phyloP scores from a whole-genome alignment of 73 alveolate genomes.

The Tetrahymena elliotti region DNA sequence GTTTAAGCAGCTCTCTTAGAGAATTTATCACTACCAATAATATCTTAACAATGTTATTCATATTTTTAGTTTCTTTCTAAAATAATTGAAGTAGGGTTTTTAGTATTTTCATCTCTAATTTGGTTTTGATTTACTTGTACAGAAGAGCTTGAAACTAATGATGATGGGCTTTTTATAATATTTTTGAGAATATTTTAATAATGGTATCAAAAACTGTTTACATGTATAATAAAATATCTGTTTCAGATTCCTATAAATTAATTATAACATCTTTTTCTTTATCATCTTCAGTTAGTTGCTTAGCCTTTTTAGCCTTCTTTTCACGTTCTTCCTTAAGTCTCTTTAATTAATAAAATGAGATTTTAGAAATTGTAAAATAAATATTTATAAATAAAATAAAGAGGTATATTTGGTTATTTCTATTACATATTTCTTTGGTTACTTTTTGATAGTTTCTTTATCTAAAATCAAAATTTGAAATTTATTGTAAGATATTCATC shows the following conservation, averaged over 20 bases:
- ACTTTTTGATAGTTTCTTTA: no score
- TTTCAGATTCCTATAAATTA: conserved; percentile 66
- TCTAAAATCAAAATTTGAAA: background rate
- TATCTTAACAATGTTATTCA: conserved; percentile 52
- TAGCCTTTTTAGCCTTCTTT: conserved; percentile 17
- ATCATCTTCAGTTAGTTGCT: conserved; percentile 45
- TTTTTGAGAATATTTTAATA: background rate
- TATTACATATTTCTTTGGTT: no score
- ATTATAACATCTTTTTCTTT: conserved; percentile 58
- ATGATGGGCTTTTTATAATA: conserved; percentile 22
- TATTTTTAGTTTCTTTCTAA: conserved; percentile 39
- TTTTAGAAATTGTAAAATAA: no score
- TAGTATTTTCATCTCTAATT: conserved; percentile 16
- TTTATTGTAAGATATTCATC: background rate
- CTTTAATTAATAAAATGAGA: background rate
- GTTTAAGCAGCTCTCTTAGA: conserved; percentile 47
- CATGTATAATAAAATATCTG: conserved; percentile 49
- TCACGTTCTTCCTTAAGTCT: conserved; percentile 9
- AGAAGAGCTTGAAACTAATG: conserved; percentile 35
- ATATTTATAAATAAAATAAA: no score
- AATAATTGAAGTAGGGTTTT: conserved; percentile 28
- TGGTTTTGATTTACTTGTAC: background rate
- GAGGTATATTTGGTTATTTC: background rate
- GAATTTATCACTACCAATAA: conserved; percentile 48
- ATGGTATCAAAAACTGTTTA: conserved; percentile 4